These are phyloP conservation scores for Dianthus caryophyllus DNA, from an alignment of 148 eudicot species.

Conservation along the genomic window DNA sequence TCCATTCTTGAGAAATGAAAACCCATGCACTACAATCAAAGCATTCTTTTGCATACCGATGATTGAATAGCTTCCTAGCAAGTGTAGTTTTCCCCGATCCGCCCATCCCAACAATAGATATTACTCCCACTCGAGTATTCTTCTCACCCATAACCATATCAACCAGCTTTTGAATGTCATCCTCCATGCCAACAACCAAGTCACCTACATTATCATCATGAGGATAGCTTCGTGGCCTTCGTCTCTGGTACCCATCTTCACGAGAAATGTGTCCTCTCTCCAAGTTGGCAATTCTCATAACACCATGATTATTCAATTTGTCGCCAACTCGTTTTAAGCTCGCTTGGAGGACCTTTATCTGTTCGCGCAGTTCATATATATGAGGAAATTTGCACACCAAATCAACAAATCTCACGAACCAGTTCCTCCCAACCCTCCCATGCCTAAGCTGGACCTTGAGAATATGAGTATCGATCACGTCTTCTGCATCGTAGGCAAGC, in stretches of 20 bases:
- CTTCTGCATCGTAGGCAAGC: conserved; percentile 25
- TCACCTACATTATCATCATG: conserved; percentile 4
- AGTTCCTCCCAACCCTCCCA: too few relatives aligned
- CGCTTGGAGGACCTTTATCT: not conserved
- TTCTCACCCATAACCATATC: conserved; percentile 7
- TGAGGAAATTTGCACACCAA: not conserved
- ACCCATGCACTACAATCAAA: conserved; percentile 27
- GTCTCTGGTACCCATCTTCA: not conserved
- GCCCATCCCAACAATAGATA: conserved; percentile 29
- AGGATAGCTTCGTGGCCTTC: conserved; percentile 14
- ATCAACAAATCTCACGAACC: not conserved
- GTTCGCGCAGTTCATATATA: conserved; percentile 8
- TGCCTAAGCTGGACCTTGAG: conserved; percentile 1
- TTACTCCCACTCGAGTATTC: not conserved
- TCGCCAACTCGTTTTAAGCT: not conserved
- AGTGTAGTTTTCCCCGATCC: conserved; percentile 34
- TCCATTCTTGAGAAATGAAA: conserved; percentile 31
- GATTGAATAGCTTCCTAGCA: conserved; percentile 29
- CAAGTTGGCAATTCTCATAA: conserved; percentile 13
- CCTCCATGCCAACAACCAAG: conserved; percentile 17
- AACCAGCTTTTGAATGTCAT: conserved; percentile 5
- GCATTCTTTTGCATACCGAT: conserved; percentile 8
- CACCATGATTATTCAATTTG: not conserved
- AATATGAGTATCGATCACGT: conserved; percentile 19
- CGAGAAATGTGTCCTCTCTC: not conserved